Conservation (phyloP, 495 filamentous ascomycete genomes). For the Astrothelium macrocarpum region DNA sequence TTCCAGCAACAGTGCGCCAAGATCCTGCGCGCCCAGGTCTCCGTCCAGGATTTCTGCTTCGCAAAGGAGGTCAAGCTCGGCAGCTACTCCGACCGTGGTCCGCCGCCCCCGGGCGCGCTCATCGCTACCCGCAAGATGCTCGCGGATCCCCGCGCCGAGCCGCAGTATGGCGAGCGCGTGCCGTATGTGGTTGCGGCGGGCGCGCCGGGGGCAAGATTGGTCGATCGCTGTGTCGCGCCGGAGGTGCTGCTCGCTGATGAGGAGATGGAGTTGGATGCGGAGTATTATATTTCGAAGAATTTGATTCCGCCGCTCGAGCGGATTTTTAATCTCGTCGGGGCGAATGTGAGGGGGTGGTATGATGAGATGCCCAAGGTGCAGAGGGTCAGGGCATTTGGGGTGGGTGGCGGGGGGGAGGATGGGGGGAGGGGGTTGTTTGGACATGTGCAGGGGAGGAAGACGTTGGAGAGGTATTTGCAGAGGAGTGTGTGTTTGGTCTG, state of each 20-base stretch:
- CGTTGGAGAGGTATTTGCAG: slow-evolving; percentile 81
- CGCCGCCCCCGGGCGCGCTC: slow-evolving; percentile 75
- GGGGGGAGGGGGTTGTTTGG: slow-evolving; percentile 9
- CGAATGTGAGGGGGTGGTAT: slow-evolving; percentile 85
- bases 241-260: slow-evolving; percentile 69
- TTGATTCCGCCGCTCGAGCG: slow-evolving; percentile 88
- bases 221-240: slow-evolving; percentile 84
- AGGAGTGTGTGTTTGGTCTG: slow-evolving; percentile 72
- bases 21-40: slow-evolving; percentile 82
- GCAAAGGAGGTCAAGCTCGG: slow-evolving; percentile 86
- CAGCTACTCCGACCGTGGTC: slow-evolving; percentile 70
- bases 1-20: slow-evolving; percentile 86
- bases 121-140: slow-evolving; percentile 79
- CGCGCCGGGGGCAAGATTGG: slow-evolving; percentile 70
- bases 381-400: slow-evolving; percentile 41
- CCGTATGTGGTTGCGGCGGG: slow-evolving; percentile 90
- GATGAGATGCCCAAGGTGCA: slow-evolving; percentile 93
- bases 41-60: slow-evolving; percentile 92
- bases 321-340: slow-evolving; percentile 94
- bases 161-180: slow-evolving; percentile 90
- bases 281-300: slow-evolving; percentile 96
- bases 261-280: slow-evolving; percentile 76
- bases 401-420: slow-evolving; percentile 25
- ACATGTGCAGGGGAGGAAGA: slow-evolving; percentile 40
- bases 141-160: slow-evolving; percentile 74